Base-by-base conservation (phyloP, 495 filamentous ascomycete species). In the Daldinia caldariorum region DNA sequence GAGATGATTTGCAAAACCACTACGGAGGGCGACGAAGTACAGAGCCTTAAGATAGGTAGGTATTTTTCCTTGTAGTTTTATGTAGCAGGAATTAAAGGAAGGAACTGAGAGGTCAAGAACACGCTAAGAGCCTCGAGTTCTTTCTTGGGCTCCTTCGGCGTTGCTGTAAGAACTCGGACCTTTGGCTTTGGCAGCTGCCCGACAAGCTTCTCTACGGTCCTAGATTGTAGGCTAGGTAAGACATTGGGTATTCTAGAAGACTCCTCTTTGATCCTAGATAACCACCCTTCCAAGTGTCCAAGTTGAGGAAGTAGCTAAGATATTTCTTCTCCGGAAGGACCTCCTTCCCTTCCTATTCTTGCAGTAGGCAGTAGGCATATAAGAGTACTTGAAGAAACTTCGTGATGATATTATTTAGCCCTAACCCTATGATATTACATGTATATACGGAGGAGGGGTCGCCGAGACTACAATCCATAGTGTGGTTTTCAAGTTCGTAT, bases 231-330 rank as follows among this genome's bases (percentile, higher is more conserved):
- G 14, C 10, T 26, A 37, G 45, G 55, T 26, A 37, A 53, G 55
- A 55, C 29, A 34, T 43, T 3, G 6, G 26, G 26, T 49, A 16
- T 63, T 67, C 69, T 41, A 63, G 69, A 71, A 71, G 8, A 4
- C 9, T 71, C 68, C 18, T 26, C 14, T 50, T 58, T 5, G 2
- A 39, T 61, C 31, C 18, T 0, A 7, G 2, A 5, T 13, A 32
- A 53, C 0, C 4, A 14, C 13, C 14, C 31, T 13, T 1, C 14
- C 31, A 32, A 4, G 13, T 9, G 4, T 32, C 31, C 29, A 31
- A 12, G 14, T 31, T 26, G 10, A n/a, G 10, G 14, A 5, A 13
- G 6, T 16, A 32, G 20, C 16, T 47, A 47, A 22, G 43, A 47
- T 20, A 22, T 3, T 2, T 13, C 20, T 16, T 22, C 43, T 47